Evolutionary conservation across 108 stramenopile genomes (phyloP), one percentile per base, ranked within the genome.

Genomic region (Fistulifera solaris): DNA sequence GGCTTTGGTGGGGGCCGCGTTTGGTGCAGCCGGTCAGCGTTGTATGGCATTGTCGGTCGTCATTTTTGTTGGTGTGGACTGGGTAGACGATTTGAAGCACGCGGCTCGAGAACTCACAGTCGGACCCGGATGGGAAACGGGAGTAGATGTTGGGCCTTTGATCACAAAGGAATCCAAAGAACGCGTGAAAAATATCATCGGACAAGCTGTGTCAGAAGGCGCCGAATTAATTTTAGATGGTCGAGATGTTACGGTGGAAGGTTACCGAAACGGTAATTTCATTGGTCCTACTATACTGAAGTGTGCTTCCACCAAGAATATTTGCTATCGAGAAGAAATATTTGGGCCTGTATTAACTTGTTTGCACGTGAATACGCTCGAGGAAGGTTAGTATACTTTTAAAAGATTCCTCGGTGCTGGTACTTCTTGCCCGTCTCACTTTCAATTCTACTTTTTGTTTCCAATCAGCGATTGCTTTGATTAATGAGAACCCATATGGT

Each of bases 1-100:
- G 59, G 85, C 93, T 13, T 23, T 96, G 17, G 80, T 74, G 5
- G 91, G 88, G 13, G 87, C 87, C 15, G 85, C 76, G 5, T 86
- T 88, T 69, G 96, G 96, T 2, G 94, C 94, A 12, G 94, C 96
- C 1, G 96, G 96, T 23, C 93, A 97, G 73, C 70, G 96, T 27
- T 98, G 97, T 67, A 98, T 98, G 97, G 95, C 97, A 31, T 56
- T 96, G 16, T 70, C 66, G 13, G 73, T 72, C 2, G 62, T 80
- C 15, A 72, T 96, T 28, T 68, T 96, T 47, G 97, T 98, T 11
- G 95, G 95, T 2, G 24, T 55, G 52, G 58, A 62, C 27, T 85
- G 83, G 83, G 47, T 82, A 17, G 52, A 62, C 15, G 78, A 84
- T 48, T 48, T 89, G 42, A 71, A 63, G 13, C 58, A 59, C 15